These are phyloP conservation scores for Lithospermum erythrorhizon DNA, from an alignment of 257 asterid species.

Conservation along the genomic window DNA sequence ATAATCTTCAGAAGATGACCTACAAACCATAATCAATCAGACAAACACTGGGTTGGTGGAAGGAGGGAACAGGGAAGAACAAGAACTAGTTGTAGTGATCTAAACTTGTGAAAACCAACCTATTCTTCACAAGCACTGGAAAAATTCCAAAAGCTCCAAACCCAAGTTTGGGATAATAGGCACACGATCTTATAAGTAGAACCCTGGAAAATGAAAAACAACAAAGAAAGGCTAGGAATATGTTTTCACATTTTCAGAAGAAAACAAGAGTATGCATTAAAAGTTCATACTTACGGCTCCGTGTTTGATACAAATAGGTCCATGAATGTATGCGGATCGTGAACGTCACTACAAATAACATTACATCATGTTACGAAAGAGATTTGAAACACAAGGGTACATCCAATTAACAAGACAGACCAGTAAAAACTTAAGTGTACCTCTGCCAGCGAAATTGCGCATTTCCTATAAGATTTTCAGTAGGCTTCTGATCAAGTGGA, in stretches of 20 bases:
- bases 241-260: conserved; percentile 3
- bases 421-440: conserved; percentile 17
- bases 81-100: conserved; percentile 1
- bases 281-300: conserved; percentile 60
- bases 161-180: conserved; percentile 67
- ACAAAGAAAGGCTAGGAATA: conserved; percentile 7
- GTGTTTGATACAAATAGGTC: conserved; percentile 73
- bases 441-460: conserved; percentile 97
- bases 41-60: conserved; percentile 17
- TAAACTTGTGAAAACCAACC: conserved; percentile 27
- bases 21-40: conserved; percentile 21
- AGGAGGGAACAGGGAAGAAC: conserved; percentile 8
- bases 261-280: conserved; percentile 7
- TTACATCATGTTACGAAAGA: conserved; percentile 7
- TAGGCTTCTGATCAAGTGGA: conserved; percentile 60
- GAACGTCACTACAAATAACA: conserved; percentile 49
- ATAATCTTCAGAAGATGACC: conserved; percentile 58
- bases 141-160: conserved; percentile 79
- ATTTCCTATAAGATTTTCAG: conserved; percentile 59
- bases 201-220: conserved; percentile 27
- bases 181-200: conserved; percentile 65
- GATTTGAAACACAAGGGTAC: background rate
- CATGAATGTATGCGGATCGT: conserved; percentile 70
- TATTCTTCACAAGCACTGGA: conserved; percentile 62
- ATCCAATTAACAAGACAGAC: background rate